A percentile compares a stretch with the other conserved stretches of the same genome.
Conservation (phyloP, 2,329 filamentous ascomycete genomes). For the Hypoxylon sp. region DNA sequence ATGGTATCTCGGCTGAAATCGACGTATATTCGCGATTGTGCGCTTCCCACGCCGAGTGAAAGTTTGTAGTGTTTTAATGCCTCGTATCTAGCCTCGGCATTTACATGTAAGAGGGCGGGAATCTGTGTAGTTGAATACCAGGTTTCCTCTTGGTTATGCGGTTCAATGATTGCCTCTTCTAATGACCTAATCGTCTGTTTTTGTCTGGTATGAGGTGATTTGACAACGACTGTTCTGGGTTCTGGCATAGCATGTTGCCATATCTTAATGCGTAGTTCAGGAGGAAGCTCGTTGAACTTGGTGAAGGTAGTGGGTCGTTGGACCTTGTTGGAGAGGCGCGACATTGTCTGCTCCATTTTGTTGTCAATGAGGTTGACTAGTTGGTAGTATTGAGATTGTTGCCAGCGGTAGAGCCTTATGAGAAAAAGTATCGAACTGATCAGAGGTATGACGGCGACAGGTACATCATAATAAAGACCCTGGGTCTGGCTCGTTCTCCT, state of each 20-base stretch:
- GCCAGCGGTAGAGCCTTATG: conserved; percentile 43
- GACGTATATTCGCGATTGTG: conserved; percentile 51
- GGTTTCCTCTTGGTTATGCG: conserved; percentile 41
- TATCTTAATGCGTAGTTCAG: conserved; percentile 54
- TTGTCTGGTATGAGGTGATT: conserved; percentile 46
- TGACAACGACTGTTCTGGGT: conserved; percentile 51
- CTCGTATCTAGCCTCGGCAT: conserved; percentile 53
- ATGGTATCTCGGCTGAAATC: conserved; percentile 54
- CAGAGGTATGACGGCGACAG: conserved; percentile 43
- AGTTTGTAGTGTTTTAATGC: conserved; percentile 53
- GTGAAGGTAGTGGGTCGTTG: conserved; percentile 45
- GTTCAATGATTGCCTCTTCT: conserved; percentile 47
- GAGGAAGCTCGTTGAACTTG: conserved; percentile 52
- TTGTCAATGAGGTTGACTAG: conserved; percentile 44
- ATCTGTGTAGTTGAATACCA: conserved; percentile 54
- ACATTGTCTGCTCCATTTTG: conserved; percentile 48
- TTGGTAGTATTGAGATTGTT: conserved; percentile 43
- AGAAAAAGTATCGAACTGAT: conserved; percentile 42
- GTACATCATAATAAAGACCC: conserved; percentile 47
- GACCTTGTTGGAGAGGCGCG: conserved; percentile 31
- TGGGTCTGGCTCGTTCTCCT: conserved; percentile 32
- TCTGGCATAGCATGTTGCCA: conserved; percentile 54
- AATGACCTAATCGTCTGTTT: conserved; percentile 45
- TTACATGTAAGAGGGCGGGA: conserved; percentile 54
- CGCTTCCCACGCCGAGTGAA: conserved; percentile 48